A percentile compares a stretch with the other conserved stretches of the same genome.
These are phyloP conservation scores for Candida coleopterorum DNA, from an alignment of 805 yeast genomes.

Conservation along the genomic window DNA sequence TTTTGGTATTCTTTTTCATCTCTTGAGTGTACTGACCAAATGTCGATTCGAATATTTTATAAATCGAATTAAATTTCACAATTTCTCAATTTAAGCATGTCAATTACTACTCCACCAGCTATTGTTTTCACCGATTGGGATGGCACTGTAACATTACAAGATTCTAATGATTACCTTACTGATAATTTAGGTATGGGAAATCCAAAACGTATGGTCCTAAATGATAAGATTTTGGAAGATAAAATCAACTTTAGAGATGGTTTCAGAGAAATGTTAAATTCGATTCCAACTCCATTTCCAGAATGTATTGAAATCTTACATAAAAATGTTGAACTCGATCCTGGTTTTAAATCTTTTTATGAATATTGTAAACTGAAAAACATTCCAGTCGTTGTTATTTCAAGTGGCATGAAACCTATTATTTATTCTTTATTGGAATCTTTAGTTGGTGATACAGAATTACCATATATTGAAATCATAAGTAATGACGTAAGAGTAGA, in stretches of 20 bases:
- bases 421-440: conserved; percentile 71
- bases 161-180: conserved; percentile 87
- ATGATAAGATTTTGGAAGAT: conserved; percentile 68
- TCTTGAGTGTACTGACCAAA: no score
- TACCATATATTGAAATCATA: conserved; percentile 68
- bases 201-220: conserved; percentile 59
- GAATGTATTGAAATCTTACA: conserved; percentile 73
- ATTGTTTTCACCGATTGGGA: conserved; percentile 97
- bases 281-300: conserved; percentile 69
- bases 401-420: conserved; percentile 92
- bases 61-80: no score
- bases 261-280: conserved; percentile 77
- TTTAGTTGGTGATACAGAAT: conserved; percentile 74
- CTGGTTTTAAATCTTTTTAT: conserved; percentile 82
- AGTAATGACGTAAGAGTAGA: conserved; percentile 67
- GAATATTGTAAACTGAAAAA: conserved; percentile 67
- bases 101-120: conserved; percentile 39
- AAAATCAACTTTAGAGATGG: conserved; percentile 74
- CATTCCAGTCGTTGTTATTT: conserved; percentile 82
- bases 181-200: conserved; percentile 86
- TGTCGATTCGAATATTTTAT: no score
- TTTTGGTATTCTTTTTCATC: no score
- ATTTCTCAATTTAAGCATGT: conserved; percentile 2
- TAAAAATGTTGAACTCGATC: conserved; percentile 69
- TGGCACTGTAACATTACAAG: conserved; percentile 95